Evolutionary conservation across 768 basidiomycete species (phyloP), one percentile per base, ranked within the genome.

Genomic region (Chalciporus sphaerocephalus): DNA sequence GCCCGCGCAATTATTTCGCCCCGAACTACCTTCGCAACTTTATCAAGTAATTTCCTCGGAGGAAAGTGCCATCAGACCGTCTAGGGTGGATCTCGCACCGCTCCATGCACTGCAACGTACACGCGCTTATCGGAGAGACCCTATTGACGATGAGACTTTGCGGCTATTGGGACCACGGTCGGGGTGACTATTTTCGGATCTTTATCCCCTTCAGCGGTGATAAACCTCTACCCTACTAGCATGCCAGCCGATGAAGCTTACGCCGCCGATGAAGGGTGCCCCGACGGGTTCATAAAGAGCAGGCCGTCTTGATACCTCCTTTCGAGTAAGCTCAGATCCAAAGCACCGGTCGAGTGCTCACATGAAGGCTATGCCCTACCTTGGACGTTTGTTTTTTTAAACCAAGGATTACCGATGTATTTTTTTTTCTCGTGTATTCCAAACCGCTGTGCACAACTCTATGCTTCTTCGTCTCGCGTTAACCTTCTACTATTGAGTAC

Each of bases 141-240:
- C 79, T 20, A 54, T 71, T 22, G 85, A 87, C 60, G 85, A 87
- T 53, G 73, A 72, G 48, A 74, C 76, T 30, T 59, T 87, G 55
- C 71, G 83, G 30, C 60, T 75, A 42, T 66, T 81, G 36, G 62
- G 65, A 30, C 64, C 69, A 38, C 66, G 64, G 39, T 58, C 66
- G 27, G 66, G 60, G 61, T 67, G 66, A 65, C 62, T 64, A 62
- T 60, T 65, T 48, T 50, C 46, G 43, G 47, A 32, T 47, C 48
- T 34, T 41, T 21, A 48, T 45, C 34, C 36, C 28, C 18, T 55
- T 22, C 49, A 53, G 24, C 55, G 47, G 50, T 60, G 52, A 62
- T 52, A 47, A 57, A 57, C 44, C 23, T 10, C 51, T 52, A 41
- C 40, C 50, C 34, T 34, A 40, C 48, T 35, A 60, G 58, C 43